A percentile compares a stretch with the other conserved stretches of the same genome.
Evolutionary conservation across 75 land plant genomes (phyloP).

Genomic region (Pseudotsuga menziesii): DNA sequence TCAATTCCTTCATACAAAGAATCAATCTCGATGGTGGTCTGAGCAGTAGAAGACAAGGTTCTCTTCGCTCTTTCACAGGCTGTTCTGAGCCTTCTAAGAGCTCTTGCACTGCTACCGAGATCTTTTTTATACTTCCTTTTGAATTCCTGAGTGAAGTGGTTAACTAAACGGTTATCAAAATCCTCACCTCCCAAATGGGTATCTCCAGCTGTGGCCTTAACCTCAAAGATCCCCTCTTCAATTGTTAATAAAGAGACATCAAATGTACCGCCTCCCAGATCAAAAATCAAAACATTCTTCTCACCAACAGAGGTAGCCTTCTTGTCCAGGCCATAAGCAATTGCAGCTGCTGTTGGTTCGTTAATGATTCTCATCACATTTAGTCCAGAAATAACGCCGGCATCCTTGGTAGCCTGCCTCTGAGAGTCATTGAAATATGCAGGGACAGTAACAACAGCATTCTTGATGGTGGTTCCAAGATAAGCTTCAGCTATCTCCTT

Average conservation of each 20-base stretch:
- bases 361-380: slow-evolving; percentile 29
- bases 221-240: slow-evolving; percentile 79
- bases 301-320: slow-evolving; percentile 35
- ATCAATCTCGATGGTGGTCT: slow-evolving; percentile 46
- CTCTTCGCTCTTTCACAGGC: slow-evolving; percentile 47
- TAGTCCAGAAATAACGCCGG: slow-evolving; percentile 13
- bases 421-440: slow-evolving; percentile 8
- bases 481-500: slow-evolving; percentile 35
- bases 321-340: slow-evolving; percentile 79
- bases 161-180: slow-evolving; percentile 13
- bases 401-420: slow-evolving; percentile 18
- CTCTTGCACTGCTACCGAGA: slow-evolving; percentile 28
- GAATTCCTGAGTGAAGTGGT: slow-evolving; percentile 27
- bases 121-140: slow-evolving; percentile 38
- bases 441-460: slow-evolving; percentile 23
- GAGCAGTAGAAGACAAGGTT: slow-evolving; percentile 35
- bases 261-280: slow-evolving; percentile 68
- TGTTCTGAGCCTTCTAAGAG: slow-evolving; percentile 32
- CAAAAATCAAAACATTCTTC: slow-evolving; percentile 68
- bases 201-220: slow-evolving; percentile 67
- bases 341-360: slow-evolving; percentile 73
- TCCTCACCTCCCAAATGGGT: slow-evolving; percentile 48
- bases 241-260: slow-evolving; percentile 74
- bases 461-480: slow-evolving; percentile 26
- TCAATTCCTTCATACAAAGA: slow-evolving; percentile 37